Percentiles rank a stretch among this genome's conserved stretches.
phyloP scores from a whole-genome alignment of 371 early-diverging fungal genomes.

The Quaeritorhiza haematococci region DNA sequence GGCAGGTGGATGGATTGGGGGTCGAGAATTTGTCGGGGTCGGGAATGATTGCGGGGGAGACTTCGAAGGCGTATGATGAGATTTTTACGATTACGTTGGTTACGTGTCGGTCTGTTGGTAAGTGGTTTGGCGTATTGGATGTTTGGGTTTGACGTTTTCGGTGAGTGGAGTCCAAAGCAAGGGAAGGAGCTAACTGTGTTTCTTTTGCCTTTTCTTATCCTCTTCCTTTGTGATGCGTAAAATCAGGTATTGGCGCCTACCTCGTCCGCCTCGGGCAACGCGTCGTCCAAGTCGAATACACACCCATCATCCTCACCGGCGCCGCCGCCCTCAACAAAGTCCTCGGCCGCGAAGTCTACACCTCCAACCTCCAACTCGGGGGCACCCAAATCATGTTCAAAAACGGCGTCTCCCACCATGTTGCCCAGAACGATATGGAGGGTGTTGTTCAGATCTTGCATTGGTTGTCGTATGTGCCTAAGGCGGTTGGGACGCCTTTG shows the following conservation, averaged over 20 bases:
- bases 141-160: background rate
- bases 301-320: slow-evolving; percentile 97
- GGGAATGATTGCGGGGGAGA: slow-evolving; percentile 98
- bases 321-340: slow-evolving; percentile 98
- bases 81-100: slow-evolving; percentile 97
- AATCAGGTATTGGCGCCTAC: slow-evolving; percentile 96
- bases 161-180: no score
- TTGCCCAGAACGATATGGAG: slow-evolving; percentile 89
- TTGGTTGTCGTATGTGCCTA: slow-evolving; percentile 93
- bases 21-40: slow-evolving; percentile 98
- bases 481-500: slow-evolving; percentile 48
- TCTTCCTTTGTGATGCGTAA: background rate
- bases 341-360: slow-evolving; percentile 95
- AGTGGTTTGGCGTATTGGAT: background rate
- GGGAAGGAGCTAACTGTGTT: no score
- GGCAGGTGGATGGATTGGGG: slow-evolving; percentile 85
- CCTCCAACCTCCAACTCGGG: slow-evolving; percentile 96
- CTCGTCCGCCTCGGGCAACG: slow-evolving; percentile 97
- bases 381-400: slow-evolving; percentile 98
- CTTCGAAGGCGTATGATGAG: slow-evolving; percentile 90
- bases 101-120: slow-evolving; percentile 93
- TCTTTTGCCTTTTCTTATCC: no score
- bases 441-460: slow-evolving; percentile 89
- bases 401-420: slow-evolving; percentile 96
- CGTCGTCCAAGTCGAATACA: slow-evolving; percentile 93